Percentiles rank a stretch among this genome's conserved stretches.
phyloP scores from a whole-genome alignment of 2,329 filamentous ascomycete genomes.

The Dichotomopilus funicola region DNA sequence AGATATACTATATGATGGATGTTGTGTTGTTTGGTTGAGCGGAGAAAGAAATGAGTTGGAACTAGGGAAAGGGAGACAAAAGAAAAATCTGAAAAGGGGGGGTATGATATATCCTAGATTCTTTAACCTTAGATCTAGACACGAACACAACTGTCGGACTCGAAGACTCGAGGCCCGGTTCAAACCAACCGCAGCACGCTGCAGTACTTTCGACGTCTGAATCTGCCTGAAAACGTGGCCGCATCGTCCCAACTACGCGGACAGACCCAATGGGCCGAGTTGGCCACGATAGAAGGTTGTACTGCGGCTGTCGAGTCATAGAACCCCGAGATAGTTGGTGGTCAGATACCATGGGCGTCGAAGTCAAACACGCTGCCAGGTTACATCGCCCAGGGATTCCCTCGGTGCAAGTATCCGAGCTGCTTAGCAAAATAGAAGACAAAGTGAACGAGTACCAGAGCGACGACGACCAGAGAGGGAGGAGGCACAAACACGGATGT shows the following conservation, averaged over 20 bases:
- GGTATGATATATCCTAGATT: neutral
- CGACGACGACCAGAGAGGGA: neutral
- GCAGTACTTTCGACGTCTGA: no score
- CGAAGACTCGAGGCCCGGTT: neutral
- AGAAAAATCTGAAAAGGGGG: neutral
- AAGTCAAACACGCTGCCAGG: constrained; percentile 8
- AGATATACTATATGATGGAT: neutral
- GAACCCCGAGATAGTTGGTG: no score
- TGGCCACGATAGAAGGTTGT: neutral
- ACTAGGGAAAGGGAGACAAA: neutral
- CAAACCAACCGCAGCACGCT: no score
- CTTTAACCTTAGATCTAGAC: neutral
- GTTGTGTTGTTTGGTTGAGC: neutral
- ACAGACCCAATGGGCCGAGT: neutral
- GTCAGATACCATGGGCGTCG: neutral
- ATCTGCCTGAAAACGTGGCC: neutral
- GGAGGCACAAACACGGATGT: constrained; percentile 1
- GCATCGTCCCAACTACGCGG: constrained; percentile 8
- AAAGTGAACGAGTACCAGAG: neutral
- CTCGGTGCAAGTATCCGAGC: constrained; percentile 12
- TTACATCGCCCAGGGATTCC: constrained; percentile 3
- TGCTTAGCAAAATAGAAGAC: neutral
- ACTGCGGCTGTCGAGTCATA: neutral
- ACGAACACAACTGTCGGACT: constrained; percentile 4
- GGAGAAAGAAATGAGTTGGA: neutral